phyloP scores from a whole-genome alignment of 305 asterid species.

The Fraxinus albicans region DNA sequence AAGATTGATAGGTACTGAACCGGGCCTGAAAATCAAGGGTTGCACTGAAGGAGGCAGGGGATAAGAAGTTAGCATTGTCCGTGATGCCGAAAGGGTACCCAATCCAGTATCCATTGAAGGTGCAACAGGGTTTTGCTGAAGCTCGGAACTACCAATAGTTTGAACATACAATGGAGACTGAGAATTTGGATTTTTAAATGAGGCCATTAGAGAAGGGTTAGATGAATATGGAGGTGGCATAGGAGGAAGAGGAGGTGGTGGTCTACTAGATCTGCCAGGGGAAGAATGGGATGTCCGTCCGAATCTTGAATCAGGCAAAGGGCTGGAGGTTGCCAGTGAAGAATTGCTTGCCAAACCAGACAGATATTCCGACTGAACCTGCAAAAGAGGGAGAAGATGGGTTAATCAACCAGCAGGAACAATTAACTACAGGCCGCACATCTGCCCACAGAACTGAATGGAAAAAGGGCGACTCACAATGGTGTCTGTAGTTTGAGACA shows the following conservation, averaged over 20 bases:
- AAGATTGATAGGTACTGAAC: conserved; percentile 49
- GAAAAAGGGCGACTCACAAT: conserved; percentile 45
- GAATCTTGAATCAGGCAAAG: conserved; percentile 47
- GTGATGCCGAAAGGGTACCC: conserved; percentile 43
- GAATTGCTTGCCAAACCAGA: conserved; percentile 44
- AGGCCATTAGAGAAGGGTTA: conserved; percentile 38
- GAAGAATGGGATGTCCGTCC: conserved; percentile 65
- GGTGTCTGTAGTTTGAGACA: conserved; percentile 53
- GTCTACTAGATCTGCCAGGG: conserved; percentile 57
- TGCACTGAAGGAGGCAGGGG: conserved; percentile 53
- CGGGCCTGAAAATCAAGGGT: conserved; percentile 60
- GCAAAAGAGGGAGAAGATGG: conserved; percentile 29
- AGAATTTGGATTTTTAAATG: conserved; percentile 48
- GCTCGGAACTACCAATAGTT: conserved; percentile 43
- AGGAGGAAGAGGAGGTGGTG: conserved; percentile 86
- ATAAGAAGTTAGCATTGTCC: conserved; percentile 53
- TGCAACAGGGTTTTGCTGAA: conserved; percentile 46
- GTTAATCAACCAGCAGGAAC: conserved; percentile 47
- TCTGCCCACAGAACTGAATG: conserved; percentile 40
- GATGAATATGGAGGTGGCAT: conserved; percentile 78
- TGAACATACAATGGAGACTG: conserved; percentile 58
- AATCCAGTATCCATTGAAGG: conserved; percentile 38
- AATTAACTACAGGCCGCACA: conserved; percentile 37
- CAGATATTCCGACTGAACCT: conserved; percentile 68
- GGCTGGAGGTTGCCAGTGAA: conserved; percentile 40